phyloP scores from a whole-genome alignment of 2,329 filamentous ascomycete genomes.

The Pezizomycotina sp. region DNA sequence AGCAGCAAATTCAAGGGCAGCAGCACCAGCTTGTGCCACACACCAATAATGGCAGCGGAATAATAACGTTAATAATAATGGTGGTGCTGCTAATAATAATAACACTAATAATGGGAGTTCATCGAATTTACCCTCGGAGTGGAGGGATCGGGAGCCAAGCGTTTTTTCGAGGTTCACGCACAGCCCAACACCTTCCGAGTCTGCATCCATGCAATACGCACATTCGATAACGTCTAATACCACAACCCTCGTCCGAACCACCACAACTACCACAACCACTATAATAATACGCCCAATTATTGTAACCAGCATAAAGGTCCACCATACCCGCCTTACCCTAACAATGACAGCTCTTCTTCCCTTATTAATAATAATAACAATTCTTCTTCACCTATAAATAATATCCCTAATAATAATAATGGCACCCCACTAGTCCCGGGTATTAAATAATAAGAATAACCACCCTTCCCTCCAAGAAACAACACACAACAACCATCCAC shows the following conservation, averaged over 20 bases:
- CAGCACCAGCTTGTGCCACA: no score
- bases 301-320: constrained; percentile 5
- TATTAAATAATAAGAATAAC: no score
- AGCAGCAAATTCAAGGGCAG: no score
- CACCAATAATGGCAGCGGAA: no score
- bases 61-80: no score
- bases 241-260: constrained; percentile 8
- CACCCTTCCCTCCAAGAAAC: no score
- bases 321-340: constrained; percentile 12
- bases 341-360: constrained; percentile 7
- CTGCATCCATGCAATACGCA: constrained; percentile 20
- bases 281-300: constrained; percentile 6
- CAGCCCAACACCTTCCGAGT: constrained; percentile 19
- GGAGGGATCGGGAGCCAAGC: constrained; percentile 18
- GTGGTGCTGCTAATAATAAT: no score
- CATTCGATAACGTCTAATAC: constrained; percentile 19
- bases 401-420: no score
- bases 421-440: no score
- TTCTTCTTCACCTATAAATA: no score
- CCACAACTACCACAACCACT: constrained; percentile 8
- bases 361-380: no score
- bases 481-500: no score
- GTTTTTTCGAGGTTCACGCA: constrained; percentile 19
- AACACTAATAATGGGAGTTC: constrained; percentile 19
- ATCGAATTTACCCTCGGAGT: constrained; percentile 18